Base-by-base conservation (phyloP, 2,329 filamentous ascomycete genomes). In the Diaporthe sp. region DNA sequence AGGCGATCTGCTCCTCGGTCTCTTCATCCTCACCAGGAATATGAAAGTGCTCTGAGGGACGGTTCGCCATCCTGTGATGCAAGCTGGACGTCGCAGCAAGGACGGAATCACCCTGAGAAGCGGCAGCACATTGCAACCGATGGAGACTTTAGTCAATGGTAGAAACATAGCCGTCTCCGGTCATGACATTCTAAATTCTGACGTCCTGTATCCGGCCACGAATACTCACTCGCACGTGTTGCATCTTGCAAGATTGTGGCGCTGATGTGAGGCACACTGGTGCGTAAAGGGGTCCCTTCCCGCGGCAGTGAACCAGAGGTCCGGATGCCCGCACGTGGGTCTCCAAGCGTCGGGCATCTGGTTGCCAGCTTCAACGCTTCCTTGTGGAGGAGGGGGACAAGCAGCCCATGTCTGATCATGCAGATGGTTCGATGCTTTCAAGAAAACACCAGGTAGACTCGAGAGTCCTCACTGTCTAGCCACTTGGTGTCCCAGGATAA, bases 251-350 rank as follows among this genome's bases (percentile, higher is more conserved):
- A 31, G 28, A 19, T 9, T 6, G 22, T 51, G 28, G 61, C 44
- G 17, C 28, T 25, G 57, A 15, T 39, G 19, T 59, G 34, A 59
- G 57, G 57, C 57, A 25, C 13, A n/a, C 39, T 51, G 61, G 61
- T n/a, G 61, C 19, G 9, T 17, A 13, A 34, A 37, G 44, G 22
- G 42, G 17, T 22, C 19, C 28, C 5, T 67, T 34, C 7, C 10
- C 22, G 17, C 44, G 7, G 22, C 61, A 34, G 28, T 49, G 61
- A 67, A 67, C 44, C 44, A 67, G 61, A 51, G 31, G 19, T 15
- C 44, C 28, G 44, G n/a, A 68, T 22, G 28, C 44, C 44, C 25
- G 62, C 62, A 68, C 62, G 62, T 68, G 62, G 62, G 62, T 22
- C 44, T 37, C 46, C 31, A 37, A 8, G 4, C 5, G 62, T 19